These are phyloP conservation scores for Coccomyxa sp. DNA, from an alignment of 139 green algal species.

Conservation along the genomic window DNA sequence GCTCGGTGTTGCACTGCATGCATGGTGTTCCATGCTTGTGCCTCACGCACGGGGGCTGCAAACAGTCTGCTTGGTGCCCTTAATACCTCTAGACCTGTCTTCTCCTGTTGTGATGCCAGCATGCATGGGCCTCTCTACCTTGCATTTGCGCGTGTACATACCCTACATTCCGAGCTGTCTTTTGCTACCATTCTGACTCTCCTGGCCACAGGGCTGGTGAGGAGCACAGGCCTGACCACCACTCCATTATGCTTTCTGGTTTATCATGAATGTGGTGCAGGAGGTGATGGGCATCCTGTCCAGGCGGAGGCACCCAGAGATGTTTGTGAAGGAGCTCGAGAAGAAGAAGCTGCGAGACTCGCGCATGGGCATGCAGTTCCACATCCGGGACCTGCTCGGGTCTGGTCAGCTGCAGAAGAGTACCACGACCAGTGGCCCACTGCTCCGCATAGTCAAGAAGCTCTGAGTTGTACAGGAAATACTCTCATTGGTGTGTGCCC, in stretches of 20 bases:
- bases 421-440: conserved; percentile 32
- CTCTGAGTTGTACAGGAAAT: too few relatives aligned
- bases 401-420: conserved; percentile 19
- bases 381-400: conserved; percentile 42
- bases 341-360: conserved; percentile 29
- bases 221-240: not conserved
- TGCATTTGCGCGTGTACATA: not conserved
- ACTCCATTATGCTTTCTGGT: not conserved
- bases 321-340: conserved; percentile 37
- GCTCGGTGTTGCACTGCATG: not conserved
- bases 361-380: conserved; percentile 31
- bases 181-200: not conserved
- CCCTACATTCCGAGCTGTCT: not conserved
- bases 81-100: not conserved
- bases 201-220: not conserved
- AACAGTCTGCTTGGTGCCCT: not conserved
- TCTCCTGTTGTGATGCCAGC: not conserved
- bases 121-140: not conserved
- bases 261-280: conserved; percentile 13
- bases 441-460: conserved; percentile 31
- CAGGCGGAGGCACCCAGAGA: conserved; percentile 28
- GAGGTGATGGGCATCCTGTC: conserved; percentile 34
- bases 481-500: too few relatives aligned
- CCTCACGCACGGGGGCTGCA: not conserved
- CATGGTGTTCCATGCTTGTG: not conserved